These are phyloP conservation scores for Cytospora schulzeri DNA, from an alignment of 2,329 filamentous ascomycete genomes.

Conservation along the genomic window DNA sequence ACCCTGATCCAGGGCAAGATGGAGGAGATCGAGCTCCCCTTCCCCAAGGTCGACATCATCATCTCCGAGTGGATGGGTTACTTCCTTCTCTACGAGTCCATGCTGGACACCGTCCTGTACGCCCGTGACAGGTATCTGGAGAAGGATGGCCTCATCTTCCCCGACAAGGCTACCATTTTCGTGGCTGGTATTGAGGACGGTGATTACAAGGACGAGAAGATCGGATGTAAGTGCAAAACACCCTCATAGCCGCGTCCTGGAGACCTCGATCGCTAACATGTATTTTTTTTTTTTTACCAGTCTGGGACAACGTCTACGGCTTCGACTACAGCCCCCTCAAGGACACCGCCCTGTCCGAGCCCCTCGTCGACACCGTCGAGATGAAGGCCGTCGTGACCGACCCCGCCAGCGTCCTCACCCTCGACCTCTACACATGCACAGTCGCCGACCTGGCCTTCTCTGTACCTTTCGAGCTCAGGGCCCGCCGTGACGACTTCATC, in stretches of 20 bases:
- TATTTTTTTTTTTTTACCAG: no score
- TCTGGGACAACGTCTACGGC: slow-evolving; percentile 99
- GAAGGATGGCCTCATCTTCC: slow-evolving; percentile 91
- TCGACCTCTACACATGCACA: slow-evolving; percentile 92
- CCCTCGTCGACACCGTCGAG: slow-evolving; percentile 96
- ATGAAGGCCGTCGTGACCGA: slow-evolving; percentile 96
- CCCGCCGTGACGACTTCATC: slow-evolving; percentile 88
- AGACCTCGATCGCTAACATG: slow-evolving; percentile 3
- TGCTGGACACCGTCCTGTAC: slow-evolving; percentile 97
- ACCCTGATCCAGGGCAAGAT: slow-evolving; percentile 99
- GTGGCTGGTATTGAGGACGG: slow-evolving; percentile 97
- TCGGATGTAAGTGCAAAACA: slow-evolving; percentile 74
- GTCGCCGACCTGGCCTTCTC: slow-evolving; percentile 82
- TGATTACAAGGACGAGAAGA: slow-evolving; percentile 99
- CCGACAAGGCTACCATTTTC: slow-evolving; percentile 97
- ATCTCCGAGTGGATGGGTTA: slow-evolving; percentile 99
- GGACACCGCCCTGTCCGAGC: slow-evolving; percentile 88
- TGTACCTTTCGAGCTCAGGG: slow-evolving; percentile 73
- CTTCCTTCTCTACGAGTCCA: slow-evolving; percentile 97
- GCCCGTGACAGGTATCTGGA: slow-evolving; percentile 89
- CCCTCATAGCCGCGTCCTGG: background rate
- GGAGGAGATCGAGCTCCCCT: slow-evolving; percentile 94
- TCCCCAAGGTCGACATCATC: slow-evolving; percentile 97
- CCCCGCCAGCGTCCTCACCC: slow-evolving; percentile 78
- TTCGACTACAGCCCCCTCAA: slow-evolving; percentile 97